phyloP scores from a whole-genome alignment of 805 yeast genomes.

The Starmerella potacharoeniae region DNA sequence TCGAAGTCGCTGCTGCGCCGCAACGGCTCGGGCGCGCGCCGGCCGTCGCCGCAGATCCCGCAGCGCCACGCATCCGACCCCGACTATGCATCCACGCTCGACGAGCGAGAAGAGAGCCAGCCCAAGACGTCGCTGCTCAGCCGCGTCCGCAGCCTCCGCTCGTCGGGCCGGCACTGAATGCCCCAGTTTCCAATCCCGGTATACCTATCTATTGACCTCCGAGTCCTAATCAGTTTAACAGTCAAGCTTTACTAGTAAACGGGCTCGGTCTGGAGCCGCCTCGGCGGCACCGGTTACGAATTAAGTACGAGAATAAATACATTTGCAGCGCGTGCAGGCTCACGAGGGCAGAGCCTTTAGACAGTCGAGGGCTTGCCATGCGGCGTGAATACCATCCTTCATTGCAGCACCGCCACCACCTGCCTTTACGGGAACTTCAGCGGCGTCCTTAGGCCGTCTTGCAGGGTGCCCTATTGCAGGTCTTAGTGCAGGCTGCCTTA shows the following conservation, averaged over 20 bases:
- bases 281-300: too few species aligned
- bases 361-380: too few species aligned
- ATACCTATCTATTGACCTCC: background rate
- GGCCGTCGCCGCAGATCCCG: slow-evolving; percentile 1
- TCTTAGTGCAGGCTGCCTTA: too few species aligned
- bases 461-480: too few species aligned
- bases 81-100: background rate
- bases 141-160: slow-evolving; percentile 84
- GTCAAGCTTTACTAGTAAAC: background rate
- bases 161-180: slow-evolving; percentile 24
- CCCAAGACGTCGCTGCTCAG: slow-evolving; percentile 38
- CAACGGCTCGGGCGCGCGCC: slow-evolving; percentile 3
- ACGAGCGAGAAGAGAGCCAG: slow-evolving; percentile 1
- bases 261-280: too few species aligned
- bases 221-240: background rate
- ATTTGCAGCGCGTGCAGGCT: too few species aligned
- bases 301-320: too few species aligned
- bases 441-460: too few species aligned
- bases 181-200: background rate
- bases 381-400: too few species aligned
- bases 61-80: slow-evolving; percentile 2
- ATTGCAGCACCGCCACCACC: too few species aligned
- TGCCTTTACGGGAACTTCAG: too few species aligned
- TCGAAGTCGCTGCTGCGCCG: slow-evolving; percentile 54
- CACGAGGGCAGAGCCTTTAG: too few species aligned